Evolutionary conservation across 129 eudicot genomes (phyloP).

Genomic region (Escallonia herrerae): DNA sequence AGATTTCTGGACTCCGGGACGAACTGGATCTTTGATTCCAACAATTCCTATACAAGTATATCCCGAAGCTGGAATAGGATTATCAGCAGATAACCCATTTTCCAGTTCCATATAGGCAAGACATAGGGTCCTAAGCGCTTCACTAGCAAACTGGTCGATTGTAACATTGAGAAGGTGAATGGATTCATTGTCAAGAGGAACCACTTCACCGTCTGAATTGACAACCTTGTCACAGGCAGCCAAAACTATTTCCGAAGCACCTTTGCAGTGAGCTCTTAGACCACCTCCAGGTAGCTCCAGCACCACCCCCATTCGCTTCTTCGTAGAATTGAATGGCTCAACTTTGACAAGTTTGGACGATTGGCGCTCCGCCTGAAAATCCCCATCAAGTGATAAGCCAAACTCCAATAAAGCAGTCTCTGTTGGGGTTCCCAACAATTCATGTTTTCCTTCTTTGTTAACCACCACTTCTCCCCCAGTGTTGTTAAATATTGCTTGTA

Average conservation of each 20-base stretch:
- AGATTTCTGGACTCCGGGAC: slow-evolving; percentile 88
- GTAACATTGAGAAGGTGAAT: slow-evolving; percentile 35
- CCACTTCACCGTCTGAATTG: slow-evolving; percentile 56
- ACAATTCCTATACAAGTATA: slow-evolving; percentile 83
- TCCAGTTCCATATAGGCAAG: slow-evolving; percentile 79
- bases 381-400: slow-evolving; percentile 76
- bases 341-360: slow-evolving; percentile 50
- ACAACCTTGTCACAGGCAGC: slow-evolving; percentile 81
- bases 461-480: slow-evolving; percentile 85
- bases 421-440: slow-evolving; percentile 84
- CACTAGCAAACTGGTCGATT: slow-evolving; percentile 68
- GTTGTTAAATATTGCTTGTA: slow-evolving; percentile 73
- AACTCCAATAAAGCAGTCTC: slow-evolving; percentile 77
- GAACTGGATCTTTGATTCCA: slow-evolving; percentile 95
- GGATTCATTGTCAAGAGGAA: slow-evolving; percentile 44
- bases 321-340: slow-evolving; percentile 92
- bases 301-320: slow-evolving; percentile 85
- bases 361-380: slow-evolving; percentile 52
- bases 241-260: slow-evolving; percentile 86
- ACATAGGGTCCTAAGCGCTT: slow-evolving; percentile 85
- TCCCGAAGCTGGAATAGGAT: slow-evolving; percentile 63
- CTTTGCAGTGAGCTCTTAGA: slow-evolving; percentile 67
- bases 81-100: slow-evolving; percentile 37
- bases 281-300: slow-evolving; percentile 68
- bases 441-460: slow-evolving; percentile 52